Base-by-base conservation (phyloP, 2,329 filamentous ascomycete genomes). In the Thelonectria discophora region DNA sequence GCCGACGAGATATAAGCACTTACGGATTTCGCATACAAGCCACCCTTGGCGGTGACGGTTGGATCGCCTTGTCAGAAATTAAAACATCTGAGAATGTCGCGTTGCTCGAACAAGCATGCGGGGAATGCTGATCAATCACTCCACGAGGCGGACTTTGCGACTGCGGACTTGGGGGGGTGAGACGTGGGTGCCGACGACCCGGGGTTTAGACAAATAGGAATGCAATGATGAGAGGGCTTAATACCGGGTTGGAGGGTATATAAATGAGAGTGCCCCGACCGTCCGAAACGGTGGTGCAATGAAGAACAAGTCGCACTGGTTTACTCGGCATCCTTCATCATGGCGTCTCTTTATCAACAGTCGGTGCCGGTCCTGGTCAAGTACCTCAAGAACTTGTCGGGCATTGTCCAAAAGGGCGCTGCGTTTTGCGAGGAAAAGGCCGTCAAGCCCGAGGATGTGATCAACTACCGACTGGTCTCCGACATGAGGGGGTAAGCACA, bases 281-380 rank as follows among this genome's bases (percentile, higher is more conserved):
- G 11, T 37, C 34, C 12, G 34, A 12, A 11, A 32, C 11, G 34
- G 3, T 15, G 34, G 11, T 37, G 34, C 34, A 37, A 37, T 37
- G 11, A 12, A 9, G 15, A 15, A 15, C 3, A 4, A 37, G 27
- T 10, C 15, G 3, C 34, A 2, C 34, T 3, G 11, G 15, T 37
- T 37, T 37, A 7, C 9, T 45, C 3, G 27, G 27, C 18, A 40
- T 9, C 46, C 27, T 2, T n/a, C 15, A 55, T 8, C 34, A 71
- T 70, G 69, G 65, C 67, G 12, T 65, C 69, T 1, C 65, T 71
- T 9, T 71, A 71, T 43, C 51, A 67, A 12, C 70, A 72, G 39
- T 66, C 63, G 9, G 57, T 73, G 1, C 72, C 73, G 2, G 70
- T 74, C 15, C 55, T 73, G 32, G 57, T 71, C 62, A 75, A 73